Conservation (phyloP, 352 stramenopile species). For the Pythium chondricola region DNA sequence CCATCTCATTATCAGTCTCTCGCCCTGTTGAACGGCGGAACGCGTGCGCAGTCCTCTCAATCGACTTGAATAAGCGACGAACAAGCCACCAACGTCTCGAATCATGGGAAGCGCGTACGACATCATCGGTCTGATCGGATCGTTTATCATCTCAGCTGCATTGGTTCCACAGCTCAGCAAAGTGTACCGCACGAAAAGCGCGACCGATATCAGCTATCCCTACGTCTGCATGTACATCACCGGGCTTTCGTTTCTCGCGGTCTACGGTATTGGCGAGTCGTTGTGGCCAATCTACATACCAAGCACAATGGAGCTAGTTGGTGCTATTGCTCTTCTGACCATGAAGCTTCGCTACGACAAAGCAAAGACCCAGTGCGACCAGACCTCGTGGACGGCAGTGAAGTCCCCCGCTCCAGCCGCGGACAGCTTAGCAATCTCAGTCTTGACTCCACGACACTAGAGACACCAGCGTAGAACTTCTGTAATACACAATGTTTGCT, state of each 20-base stretch:
- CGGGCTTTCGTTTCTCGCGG: constrained; percentile 25
- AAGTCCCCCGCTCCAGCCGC: no score
- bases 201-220: constrained; percentile 32
- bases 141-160: constrained; percentile 43
- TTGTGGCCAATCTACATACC: constrained; percentile 56
- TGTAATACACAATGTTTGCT: no score
- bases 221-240: constrained; percentile 42
- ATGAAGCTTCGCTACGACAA: constrained; percentile 39
- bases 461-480: no score
- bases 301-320: constrained; percentile 29
- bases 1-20: no score
- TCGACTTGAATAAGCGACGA: no score
- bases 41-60: no score
- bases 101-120: constrained; percentile 21
- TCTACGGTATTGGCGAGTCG: constrained; percentile 39
- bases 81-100: no score
- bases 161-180: constrained; percentile 52
- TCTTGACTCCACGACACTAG: no score
- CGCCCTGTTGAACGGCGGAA: no score
- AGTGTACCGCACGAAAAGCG: constrained; percentile 47
- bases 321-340: constrained; percentile 24
- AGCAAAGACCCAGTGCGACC: no score
- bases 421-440: no score
- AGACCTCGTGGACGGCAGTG: no score
- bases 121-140: constrained; percentile 46